Evolutionary conservation across 306 rosid genomes (phyloP).

Genomic region (Bauhinia variegata): DNA sequence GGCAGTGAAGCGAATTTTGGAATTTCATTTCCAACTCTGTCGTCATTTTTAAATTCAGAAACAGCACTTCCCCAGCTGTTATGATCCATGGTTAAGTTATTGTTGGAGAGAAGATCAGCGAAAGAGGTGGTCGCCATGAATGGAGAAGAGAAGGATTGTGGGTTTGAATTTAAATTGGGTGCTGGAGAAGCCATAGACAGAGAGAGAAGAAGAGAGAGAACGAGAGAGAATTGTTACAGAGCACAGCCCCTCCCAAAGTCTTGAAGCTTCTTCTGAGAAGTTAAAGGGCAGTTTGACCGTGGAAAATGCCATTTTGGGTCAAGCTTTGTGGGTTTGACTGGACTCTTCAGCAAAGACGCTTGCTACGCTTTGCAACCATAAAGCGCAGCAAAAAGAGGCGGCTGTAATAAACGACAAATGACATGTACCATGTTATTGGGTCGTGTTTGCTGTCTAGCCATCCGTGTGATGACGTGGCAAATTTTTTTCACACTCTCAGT

Average conservation of each 20-base stretch:
- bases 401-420: constrained; percentile 9
- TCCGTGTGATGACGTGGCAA: constrained; percentile 4
- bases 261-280: constrained; percentile 64
- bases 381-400: constrained; percentile 9
- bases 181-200: background rate
- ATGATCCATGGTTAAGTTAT: constrained; percentile 45
- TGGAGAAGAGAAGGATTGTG: constrained; percentile 19
- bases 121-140: constrained; percentile 49
- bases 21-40: too few species aligned
- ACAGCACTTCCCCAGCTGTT: constrained; percentile 48
- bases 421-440: constrained; percentile 6
- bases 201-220: background rate
- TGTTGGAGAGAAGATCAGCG: constrained; percentile 51
- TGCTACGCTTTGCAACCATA: too few species aligned
- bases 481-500: too few species aligned
- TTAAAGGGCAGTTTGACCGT: constrained; percentile 74
- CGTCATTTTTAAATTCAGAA: constrained; percentile 40
- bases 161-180: constrained; percentile 28
- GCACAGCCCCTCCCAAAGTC: constrained; percentile 32
- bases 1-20: constrained; percentile 74
- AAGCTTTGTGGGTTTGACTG: constrained; percentile 89
- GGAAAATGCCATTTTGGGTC: constrained; percentile 64
- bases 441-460: background rate
- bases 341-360: constrained; percentile 40
- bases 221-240: background rate